These are phyloP conservation scores for Trametes gibbosa DNA, from an alignment of 768 basidiomycete species.

Conservation along the genomic window DNA sequence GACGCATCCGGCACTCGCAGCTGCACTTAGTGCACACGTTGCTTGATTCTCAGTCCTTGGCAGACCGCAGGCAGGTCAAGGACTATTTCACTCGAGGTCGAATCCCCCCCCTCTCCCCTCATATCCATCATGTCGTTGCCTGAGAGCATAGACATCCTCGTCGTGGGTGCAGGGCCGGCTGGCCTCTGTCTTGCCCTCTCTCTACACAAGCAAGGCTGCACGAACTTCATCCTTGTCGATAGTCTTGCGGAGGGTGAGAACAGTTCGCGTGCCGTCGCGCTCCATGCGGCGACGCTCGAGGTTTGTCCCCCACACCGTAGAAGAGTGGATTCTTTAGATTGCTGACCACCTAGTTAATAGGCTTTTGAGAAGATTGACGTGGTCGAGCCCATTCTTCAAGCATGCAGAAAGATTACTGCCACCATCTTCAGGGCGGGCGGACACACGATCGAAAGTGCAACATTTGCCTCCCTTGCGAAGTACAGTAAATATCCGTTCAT, in stretches of 20 bases:
- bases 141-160: slow-evolving; percentile 39
- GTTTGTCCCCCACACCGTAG: slow-evolving; percentile 29
- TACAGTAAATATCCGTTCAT: slow-evolving; percentile 46
- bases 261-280: slow-evolving; percentile 42
- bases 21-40: too few species aligned
- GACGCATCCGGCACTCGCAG: too few species aligned
- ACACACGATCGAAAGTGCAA: slow-evolving; percentile 25
- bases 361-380: slow-evolving; percentile 45
- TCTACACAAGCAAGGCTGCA: slow-evolving; percentile 40
- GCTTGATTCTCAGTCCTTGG: too few species aligned
- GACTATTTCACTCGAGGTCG: neutral
- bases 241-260: slow-evolving; percentile 31
- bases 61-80: neutral
- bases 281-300: slow-evolving; percentile 55
- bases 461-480: slow-evolving; percentile 35
- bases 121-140: slow-evolving; percentile 32
- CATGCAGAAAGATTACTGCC: slow-evolving; percentile 33
- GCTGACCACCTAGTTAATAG: slow-evolving; percentile 33
- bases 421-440: slow-evolving; percentile 33
- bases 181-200: slow-evolving; percentile 48
- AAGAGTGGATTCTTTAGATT: too few species aligned
- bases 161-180: slow-evolving; percentile 50
- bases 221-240: slow-evolving; percentile 46
- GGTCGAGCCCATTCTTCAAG: slow-evolving; percentile 36
- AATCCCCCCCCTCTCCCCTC: neutral